phyloP scores from a whole-genome alignment of 441 rosid species.

The Dalechampia spathulata region DNA sequence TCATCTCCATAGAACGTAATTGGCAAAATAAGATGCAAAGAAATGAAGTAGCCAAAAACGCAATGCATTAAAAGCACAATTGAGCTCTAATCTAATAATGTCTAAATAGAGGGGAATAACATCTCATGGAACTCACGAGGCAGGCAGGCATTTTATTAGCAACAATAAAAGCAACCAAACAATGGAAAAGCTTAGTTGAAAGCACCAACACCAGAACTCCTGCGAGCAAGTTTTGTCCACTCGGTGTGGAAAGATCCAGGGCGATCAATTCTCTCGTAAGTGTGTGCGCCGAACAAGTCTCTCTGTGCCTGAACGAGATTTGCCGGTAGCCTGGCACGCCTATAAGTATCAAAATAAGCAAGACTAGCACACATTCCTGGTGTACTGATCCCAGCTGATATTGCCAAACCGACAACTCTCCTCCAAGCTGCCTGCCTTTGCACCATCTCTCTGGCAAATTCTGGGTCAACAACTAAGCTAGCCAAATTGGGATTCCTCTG shows the following conservation, averaged over 20 bases:
- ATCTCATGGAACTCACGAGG: conserved; percentile 22
- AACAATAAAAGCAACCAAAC: conserved; percentile 17
- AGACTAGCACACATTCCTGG: conserved; percentile 97
- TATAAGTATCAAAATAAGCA: conserved; percentile 87
- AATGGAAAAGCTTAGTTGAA: conserved; percentile 34
- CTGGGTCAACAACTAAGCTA: conserved; percentile 84
- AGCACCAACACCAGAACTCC: conserved; percentile 41
- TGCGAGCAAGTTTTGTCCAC: conserved; percentile 77
- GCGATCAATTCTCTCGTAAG: conserved; percentile 82
- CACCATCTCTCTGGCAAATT: conserved; percentile 92
- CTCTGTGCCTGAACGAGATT: conserved; percentile 98
- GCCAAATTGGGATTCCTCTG: conserved; percentile 83
- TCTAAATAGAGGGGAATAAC: neutral
- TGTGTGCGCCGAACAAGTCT: conserved; percentile 94
- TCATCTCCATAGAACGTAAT: neutral
- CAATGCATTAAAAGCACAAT: neutral
- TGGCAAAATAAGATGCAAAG: neutral
- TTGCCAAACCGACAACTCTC: conserved; percentile 83
- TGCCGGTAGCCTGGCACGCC: conserved; percentile 81
- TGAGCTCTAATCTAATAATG: conserved; percentile 2
- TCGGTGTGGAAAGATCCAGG: conserved; percentile 77
- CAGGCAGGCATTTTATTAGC: conserved; percentile 50
- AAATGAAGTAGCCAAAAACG: neutral
- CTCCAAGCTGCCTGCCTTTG: conserved; percentile 99
- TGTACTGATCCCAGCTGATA: conserved; percentile 81